These are phyloP conservation scores for Tylopilus sp. DNA, from an alignment of 1,284 basidiomycete species.

Conservation along the genomic window DNA sequence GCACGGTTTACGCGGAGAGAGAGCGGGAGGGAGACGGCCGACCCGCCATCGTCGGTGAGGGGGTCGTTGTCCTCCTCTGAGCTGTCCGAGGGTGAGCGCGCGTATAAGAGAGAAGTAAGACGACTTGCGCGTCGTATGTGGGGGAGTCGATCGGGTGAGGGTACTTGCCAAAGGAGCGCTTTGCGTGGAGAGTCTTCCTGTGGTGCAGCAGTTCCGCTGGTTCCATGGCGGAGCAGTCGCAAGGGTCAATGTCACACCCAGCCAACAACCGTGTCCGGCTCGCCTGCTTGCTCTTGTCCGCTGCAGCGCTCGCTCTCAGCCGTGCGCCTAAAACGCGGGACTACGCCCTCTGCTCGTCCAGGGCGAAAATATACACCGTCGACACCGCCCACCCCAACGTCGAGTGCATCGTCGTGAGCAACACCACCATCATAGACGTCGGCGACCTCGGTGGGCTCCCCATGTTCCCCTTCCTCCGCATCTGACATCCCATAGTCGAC, in stretches of 20 bases:
- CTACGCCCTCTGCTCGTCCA: slow-evolving; percentile 48
- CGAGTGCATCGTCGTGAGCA: slow-evolving; percentile 67
- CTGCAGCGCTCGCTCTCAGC: slow-evolving; percentile 10
- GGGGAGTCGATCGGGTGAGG: slow-evolving; percentile 58
- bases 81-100: slow-evolving; percentile 28
- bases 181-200: slow-evolving; percentile 53
- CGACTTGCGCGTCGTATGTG: slow-evolving; percentile 65
- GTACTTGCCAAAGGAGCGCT: slow-evolving; percentile 64
- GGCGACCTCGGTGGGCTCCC: slow-evolving; percentile 52
- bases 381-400: slow-evolving; percentile 43
- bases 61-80: slow-evolving; percentile 83
- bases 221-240: neutral
- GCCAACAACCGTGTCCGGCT: no score
- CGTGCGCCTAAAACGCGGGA: slow-evolving; percentile 3
- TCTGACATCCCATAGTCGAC: slow-evolving; percentile 18
- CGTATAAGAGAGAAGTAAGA: neutral
- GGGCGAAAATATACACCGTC: slow-evolving; percentile 52
- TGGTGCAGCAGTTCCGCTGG: slow-evolving; percentile 30
- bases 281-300: slow-evolving; percentile 17
- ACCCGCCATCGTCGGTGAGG: slow-evolving; percentile 66
- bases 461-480: neutral
- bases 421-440: slow-evolving; percentile 50
- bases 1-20: slow-evolving; percentile 31
- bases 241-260: no score
- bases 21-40: slow-evolving; percentile 45